A percentile compares a stretch with the other conserved stretches of the same genome.
phyloP scores from a whole-genome alignment of 768 basidiomycete species.

The Daedaleopsis nitida region DNA sequence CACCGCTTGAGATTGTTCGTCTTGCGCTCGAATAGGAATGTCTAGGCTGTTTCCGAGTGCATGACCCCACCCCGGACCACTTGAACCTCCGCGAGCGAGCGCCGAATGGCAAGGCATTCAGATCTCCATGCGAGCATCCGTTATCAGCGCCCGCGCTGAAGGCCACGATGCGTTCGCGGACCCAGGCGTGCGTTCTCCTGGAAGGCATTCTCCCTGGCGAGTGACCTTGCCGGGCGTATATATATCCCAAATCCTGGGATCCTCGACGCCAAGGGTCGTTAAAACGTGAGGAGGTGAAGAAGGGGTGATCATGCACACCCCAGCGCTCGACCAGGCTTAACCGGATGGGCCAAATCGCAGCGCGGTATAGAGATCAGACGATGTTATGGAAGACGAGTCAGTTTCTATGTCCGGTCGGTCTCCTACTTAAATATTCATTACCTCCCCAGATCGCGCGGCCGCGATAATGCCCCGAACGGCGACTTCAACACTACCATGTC shows the following conservation, averaged over 20 bases:
- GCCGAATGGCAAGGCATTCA: conserved; percentile 1
- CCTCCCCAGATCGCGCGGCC: not conserved
- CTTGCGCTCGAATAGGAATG: not conserved
- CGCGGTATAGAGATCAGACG: conserved; percentile 13
- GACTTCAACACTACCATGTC: conserved; percentile 15
- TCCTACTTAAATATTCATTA: conserved; percentile 17
- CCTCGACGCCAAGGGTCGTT: not conserved
- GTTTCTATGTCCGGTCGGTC: conserved; percentile 7
- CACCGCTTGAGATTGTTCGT: not conserved
- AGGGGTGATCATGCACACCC: conserved; percentile 3
- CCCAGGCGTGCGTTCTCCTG: not conserved
- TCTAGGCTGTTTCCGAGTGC: not conserved
- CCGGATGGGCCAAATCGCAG: conserved; percentile 2
- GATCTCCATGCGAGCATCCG: not conserved
- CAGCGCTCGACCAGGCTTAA: conserved; percentile 2
- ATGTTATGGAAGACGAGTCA: conserved; percentile 3
- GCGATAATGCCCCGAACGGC: conserved; percentile 20
- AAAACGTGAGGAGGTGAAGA: not conserved
- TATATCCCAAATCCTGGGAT: not conserved
- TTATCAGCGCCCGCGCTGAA: conserved; percentile 2
- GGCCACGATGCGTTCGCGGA: conserved; percentile 11
- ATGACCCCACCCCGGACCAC: not conserved
- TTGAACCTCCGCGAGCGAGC: not conserved
- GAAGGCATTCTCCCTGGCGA: not conserved
- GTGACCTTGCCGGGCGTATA: not conserved